Evolutionary conservation across 1,284 basidiomycete species (phyloP), one percentile per base, ranked within the genome.

Genomic region (Stereum hirsutum): DNA sequence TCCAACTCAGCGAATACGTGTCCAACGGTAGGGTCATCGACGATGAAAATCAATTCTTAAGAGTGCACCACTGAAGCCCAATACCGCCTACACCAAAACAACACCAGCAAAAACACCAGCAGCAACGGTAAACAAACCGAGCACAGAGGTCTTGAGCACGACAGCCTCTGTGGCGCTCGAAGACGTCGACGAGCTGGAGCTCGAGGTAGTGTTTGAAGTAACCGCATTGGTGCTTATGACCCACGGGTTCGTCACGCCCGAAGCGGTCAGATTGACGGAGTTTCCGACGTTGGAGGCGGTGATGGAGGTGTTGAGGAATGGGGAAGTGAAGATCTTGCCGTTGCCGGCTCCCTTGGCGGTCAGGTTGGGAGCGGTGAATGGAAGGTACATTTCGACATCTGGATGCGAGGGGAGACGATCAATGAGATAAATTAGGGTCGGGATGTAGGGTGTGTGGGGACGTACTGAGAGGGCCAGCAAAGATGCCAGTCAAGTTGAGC

Each of bases 281-380:
- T 56, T 27, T 24, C 69, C 66, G 7, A 62, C 61, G 21, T 43
- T 48, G 2, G 53, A 53, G 19, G 57, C 36, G 39, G 60, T 71
- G 49, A 72, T 41, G 42, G 52, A 55, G 30, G 32, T 49, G 55
- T 72, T 61, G 42, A 65, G 49, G 19, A 55, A 55, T 2, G 58
- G 39, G 12, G 55, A 60, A 49, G 66, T 47, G 49, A 66, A 69
- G 20, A 72, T 68, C 25, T 55, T 41, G 24, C 65, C 63, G 42
- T 63, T 62, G 14, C 71, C 69, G 1, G 66, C 65, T 25, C 69
- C 62, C 15, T 51, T 48, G 21, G 57, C 59, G 37, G 50, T 56
- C 15, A 47, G 54, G 54, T 72, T 54, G 1, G 70, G 70, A 4
- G 70, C 69, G 12, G 59, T 46, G 56, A 64, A 73, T 5, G 71